phyloP scores from a whole-genome alignment of 2,329 filamentous ascomycete genomes.

The Aureobasidium melanogenum region DNA sequence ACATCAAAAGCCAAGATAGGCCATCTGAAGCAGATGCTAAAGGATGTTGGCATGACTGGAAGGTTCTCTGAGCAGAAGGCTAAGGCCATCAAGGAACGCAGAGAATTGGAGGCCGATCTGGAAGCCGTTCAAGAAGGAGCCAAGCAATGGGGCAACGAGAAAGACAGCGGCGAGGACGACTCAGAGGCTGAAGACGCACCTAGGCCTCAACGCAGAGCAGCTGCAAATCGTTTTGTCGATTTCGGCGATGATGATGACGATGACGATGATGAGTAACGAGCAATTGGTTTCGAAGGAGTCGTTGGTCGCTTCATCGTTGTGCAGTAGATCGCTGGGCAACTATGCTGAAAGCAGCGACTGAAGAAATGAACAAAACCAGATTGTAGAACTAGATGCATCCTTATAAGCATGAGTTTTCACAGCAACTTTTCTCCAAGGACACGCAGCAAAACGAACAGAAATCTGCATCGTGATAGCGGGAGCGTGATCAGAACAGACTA shows the following conservation, averaged over 20 bases:
- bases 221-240: conserved; percentile 26
- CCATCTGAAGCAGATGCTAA: conserved; percentile 70
- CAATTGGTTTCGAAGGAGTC: conserved; percentile 6
- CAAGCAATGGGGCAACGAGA: conserved; percentile 58
- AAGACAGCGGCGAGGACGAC: conserved; percentile 18
- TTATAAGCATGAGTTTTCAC: background rate
- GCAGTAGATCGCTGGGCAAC: conserved; percentile 74
- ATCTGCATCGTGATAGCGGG: background rate
- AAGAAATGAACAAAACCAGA: conserved; percentile 90
- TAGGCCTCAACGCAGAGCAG: conserved; percentile 16
- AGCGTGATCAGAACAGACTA: too few relatives aligned
- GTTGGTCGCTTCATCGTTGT: conserved; percentile 1
- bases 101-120: conserved; percentile 76
- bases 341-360: conserved; percentile 87
- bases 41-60: conserved; percentile 77
- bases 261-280: conserved; percentile 21
- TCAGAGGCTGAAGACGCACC: conserved; percentile 15
- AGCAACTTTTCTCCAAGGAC: too few relatives aligned
- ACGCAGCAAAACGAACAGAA: background rate
- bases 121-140: conserved; percentile 78
- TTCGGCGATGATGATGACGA: conserved; percentile 29
- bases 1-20: conserved; percentile 71
- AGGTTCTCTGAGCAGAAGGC: conserved; percentile 81
- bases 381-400: conserved; percentile 74
- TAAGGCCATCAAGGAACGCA: conserved; percentile 73